A percentile compares a stretch with the other conserved stretches of the same genome.
Conservation (phyloP, 139 green algal genomes). For the Closterium sp. region DNA sequence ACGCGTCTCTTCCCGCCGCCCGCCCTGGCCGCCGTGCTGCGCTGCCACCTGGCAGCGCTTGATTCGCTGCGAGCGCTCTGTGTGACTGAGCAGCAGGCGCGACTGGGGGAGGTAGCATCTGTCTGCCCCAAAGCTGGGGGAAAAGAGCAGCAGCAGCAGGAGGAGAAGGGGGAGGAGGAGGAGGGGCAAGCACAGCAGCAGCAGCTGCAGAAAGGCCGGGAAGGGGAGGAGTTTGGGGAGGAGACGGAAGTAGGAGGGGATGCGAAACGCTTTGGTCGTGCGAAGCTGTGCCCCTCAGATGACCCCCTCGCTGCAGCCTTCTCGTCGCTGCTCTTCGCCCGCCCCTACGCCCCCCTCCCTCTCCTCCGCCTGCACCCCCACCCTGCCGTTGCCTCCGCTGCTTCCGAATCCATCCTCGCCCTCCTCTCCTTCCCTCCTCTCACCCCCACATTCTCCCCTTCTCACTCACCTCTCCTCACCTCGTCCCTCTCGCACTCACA, state of each 20-base stretch:
- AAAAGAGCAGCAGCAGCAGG: too few species aligned
- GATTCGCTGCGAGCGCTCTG: not conserved
- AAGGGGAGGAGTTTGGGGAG: not conserved
- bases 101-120: not conserved
- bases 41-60: not conserved
- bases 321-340: not conserved
- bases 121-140: not conserved
- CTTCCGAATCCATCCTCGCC: not conserved
- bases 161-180: too few species aligned
- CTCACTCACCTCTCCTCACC: too few species aligned
- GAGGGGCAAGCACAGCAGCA: not conserved
- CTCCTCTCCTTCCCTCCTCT: not conserved
- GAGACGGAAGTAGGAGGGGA: too few species aligned
- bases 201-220: not conserved
- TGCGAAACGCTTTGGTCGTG: too few species aligned
- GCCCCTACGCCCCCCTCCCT: not conserved
- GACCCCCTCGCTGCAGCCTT: not conserved
- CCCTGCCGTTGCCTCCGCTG: not conserved
- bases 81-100: not conserved
- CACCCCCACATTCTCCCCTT: not conserved
- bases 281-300: too few species aligned
- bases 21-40: not conserved
- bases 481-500: too few species aligned
- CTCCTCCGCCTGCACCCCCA: not conserved
- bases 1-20: not conserved